A percentile compares a stretch with the other conserved stretches of the same genome.
Conservation (phyloP, 1,284 basidiomycete species). For the Calocybe gambosa region DNA sequence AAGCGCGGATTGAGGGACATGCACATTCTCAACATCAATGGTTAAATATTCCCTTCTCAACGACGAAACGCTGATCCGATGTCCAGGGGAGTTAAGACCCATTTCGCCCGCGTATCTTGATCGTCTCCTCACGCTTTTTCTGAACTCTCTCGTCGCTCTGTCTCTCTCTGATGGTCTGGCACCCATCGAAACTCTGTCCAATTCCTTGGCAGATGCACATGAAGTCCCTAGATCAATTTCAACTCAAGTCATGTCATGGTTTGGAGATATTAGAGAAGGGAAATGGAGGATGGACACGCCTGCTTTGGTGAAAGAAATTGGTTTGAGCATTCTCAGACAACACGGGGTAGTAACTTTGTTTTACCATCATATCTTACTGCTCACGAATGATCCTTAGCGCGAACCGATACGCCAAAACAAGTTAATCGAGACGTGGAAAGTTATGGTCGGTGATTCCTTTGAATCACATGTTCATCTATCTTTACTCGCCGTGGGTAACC, state of each 20-base stretch:
- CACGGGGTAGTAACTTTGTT: slow-evolving; percentile 44
- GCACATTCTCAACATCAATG: slow-evolving; percentile 67
- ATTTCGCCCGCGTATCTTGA: slow-evolving; percentile 62
- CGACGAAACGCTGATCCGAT: slow-evolving; percentile 5
- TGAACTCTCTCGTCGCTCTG: slow-evolving; percentile 63
- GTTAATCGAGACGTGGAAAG: slow-evolving; percentile 65
- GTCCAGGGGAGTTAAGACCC: slow-evolving; percentile 58
- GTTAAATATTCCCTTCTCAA: slow-evolving; percentile 27
- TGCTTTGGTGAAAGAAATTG: slow-evolving; percentile 59
- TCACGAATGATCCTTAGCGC: slow-evolving; percentile 32
- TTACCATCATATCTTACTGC: neutral
- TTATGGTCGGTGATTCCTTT: slow-evolving; percentile 71
- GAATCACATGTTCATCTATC: slow-evolving; percentile 48
- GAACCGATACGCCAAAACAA: slow-evolving; percentile 47
- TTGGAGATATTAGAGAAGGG: slow-evolving; percentile 53
- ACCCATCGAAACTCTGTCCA: slow-evolving; percentile 47
- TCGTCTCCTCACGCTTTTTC: slow-evolving; percentile 65
- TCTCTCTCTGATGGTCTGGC: slow-evolving; percentile 43
- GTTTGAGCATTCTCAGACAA: slow-evolving; percentile 61
- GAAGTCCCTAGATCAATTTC: slow-evolving; percentile 61
- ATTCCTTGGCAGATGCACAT: slow-evolving; percentile 64
- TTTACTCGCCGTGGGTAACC: slow-evolving; percentile 59
- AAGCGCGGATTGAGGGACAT: slow-evolving; percentile 54
- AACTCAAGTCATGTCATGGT: slow-evolving; percentile 72
- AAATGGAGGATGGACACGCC: slow-evolving; percentile 61